Percentiles rank a stretch among this genome's conserved stretches.
phyloP scores from a whole-genome alignment of 441 rosid genomes.

The Corymbia citriodora region DNA sequence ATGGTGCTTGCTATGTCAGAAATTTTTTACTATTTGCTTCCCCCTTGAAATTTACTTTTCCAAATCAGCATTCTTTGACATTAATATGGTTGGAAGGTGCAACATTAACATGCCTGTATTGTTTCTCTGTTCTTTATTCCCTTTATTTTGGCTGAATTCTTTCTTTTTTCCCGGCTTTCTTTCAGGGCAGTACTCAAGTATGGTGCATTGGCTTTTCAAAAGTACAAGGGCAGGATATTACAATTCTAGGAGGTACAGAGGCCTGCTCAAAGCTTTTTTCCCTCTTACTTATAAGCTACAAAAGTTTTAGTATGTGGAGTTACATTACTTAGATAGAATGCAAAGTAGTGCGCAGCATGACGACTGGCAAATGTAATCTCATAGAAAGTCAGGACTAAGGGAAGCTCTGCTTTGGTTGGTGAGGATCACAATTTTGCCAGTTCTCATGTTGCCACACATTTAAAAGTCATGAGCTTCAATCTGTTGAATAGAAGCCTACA shows the following conservation, averaged over 20 bases:
- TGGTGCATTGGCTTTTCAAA: constrained; percentile 13
- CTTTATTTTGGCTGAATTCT: not conserved
- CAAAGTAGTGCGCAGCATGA: not conserved
- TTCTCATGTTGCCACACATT: not conserved
- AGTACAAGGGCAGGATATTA: constrained; percentile 4
- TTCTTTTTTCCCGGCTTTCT: not conserved
- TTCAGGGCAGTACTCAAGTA: not conserved
- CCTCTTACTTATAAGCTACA: not conserved
- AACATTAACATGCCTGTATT: not conserved
- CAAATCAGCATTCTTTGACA: not conserved
- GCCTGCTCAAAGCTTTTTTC: not conserved
- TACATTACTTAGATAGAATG: not conserved
- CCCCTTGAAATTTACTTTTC: not conserved
- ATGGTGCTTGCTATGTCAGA: not conserved
- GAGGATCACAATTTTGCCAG: not conserved
- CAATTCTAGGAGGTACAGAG: constrained; percentile 10
- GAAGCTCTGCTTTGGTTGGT: not conserved
- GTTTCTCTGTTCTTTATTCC: not conserved
- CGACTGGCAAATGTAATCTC: not conserved
- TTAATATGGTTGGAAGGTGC: not conserved
- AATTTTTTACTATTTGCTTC: not conserved
- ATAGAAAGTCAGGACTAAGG: not conserved
- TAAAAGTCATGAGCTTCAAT: not conserved
- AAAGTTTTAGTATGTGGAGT: not conserved
- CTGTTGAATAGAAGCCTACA: not conserved